Percentiles rank a stretch among this genome's conserved stretches.
Conservation (phyloP, 2,329 filamentous ascomycete genomes). For the Corynespora cassiicola region DNA sequence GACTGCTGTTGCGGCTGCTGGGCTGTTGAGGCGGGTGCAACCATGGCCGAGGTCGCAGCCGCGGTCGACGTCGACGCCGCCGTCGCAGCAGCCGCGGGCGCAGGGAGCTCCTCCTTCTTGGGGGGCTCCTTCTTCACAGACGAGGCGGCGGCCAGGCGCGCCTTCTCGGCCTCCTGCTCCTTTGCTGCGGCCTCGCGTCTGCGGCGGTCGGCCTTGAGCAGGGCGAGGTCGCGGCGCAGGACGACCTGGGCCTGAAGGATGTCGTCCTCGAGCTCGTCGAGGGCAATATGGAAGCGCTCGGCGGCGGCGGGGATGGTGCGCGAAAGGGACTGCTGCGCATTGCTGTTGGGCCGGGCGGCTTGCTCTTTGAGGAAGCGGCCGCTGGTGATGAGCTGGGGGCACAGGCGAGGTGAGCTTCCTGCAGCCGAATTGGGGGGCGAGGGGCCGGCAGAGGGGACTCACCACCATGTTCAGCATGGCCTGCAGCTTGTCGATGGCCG, state of each 20-base stretch:
- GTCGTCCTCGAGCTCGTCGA: constrained; percentile 59
- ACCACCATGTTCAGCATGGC: constrained; percentile 56
- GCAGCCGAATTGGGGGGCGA: constrained; percentile 6
- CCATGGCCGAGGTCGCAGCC: no score
- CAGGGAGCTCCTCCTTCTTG: constrained; percentile 12
- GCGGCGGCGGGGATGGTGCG: constrained; percentile 50
- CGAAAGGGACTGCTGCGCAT: constrained; percentile 39
- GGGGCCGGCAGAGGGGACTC: constrained; percentile 24
- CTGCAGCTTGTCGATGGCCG: constrained; percentile 52
- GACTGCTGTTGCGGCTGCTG: not conserved
- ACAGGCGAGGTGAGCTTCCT: constrained; percentile 11
- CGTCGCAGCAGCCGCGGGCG: no score
- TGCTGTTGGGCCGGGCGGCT: constrained; percentile 34
- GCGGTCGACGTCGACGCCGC: no score
- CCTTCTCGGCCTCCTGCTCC: constrained; percentile 37
- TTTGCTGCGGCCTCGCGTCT: constrained; percentile 43
- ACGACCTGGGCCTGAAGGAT: constrained; percentile 44
- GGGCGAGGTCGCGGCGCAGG: constrained; percentile 44
- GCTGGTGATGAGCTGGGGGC: constrained; percentile 50
- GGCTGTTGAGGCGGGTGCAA: no score
- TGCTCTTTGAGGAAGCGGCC: constrained; percentile 54
- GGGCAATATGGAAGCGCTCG: constrained; percentile 55
- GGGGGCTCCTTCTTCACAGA: constrained; percentile 36
- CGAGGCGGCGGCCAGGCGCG: constrained; percentile 37
- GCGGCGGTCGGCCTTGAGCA: constrained; percentile 41